Evolutionary conservation across 768 basidiomycete genomes (phyloP), one percentile per base, ranked within the genome.

Genomic region (Tylopilus intermedius): DNA sequence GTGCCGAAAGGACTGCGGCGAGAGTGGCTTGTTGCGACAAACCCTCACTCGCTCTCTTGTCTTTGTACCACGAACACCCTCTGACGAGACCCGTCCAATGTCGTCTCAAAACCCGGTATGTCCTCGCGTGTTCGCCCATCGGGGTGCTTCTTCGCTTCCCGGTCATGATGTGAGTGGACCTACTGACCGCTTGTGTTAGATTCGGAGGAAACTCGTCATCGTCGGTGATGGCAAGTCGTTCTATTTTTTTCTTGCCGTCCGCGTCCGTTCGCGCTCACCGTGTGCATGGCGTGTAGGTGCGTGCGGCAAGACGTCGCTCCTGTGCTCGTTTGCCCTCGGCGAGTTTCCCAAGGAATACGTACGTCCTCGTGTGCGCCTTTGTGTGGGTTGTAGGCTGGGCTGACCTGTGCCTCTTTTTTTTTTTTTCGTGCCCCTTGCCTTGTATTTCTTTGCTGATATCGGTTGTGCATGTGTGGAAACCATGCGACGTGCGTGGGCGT

Each of bases 341-440:
- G 90, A 94, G 72, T 96, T 96, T 64, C 94, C 93, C 37, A 89
- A 89, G 69, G 91, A 95, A 86, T 96, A 96, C 67, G 91, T 92
- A 70, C 67, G 88, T 82, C 47, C 45, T 56, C 21, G 38, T 39
- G 8, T 40, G 21, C 10, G 10, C 18, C 10, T 22, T 21, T 7
- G 21, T 9, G 8, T 3, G 11, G 1, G 21, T 8, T 30, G 33
- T 3, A 22, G 1, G 21, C 8, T 30, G 33, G 7, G 33, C 33
- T 33, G 33, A 33, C 13, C 9, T 30, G 30, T 30, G 30, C 30
- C 30, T 8, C 7, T 6, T 30, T 30, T 30, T 6, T 30, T 30
- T 30, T 10, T 30, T 30, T 30, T 29, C 29, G 30, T 30, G 30
- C 9, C 30, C 30, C 30, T 30, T 30, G 3, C 30, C 9, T 7